These are phyloP conservation scores for Hymenoscyphus linearis DNA, from an alignment of 2,329 filamentous ascomycete genomes.

Conservation along the genomic window DNA sequence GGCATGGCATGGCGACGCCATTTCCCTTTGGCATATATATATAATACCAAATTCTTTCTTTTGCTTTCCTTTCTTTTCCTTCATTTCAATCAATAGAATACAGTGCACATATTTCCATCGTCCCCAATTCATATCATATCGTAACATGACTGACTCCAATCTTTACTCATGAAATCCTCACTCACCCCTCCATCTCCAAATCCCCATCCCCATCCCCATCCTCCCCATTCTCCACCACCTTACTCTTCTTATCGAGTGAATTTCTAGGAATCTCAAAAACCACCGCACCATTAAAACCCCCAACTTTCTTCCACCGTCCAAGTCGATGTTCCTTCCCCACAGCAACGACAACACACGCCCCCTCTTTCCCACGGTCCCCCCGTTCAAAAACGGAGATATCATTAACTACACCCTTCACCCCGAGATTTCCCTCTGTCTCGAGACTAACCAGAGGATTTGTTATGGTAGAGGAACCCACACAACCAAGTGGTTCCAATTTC, in stretches of 20 bases:
- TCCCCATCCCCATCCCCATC: not conserved
- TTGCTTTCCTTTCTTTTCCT: no score
- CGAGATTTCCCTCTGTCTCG: constrained; percentile 11
- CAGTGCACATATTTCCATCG: no score
- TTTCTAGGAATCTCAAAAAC: constrained; percentile 78
- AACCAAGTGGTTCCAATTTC: constrained; percentile 66
- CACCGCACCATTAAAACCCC: constrained; percentile 75
- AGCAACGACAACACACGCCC: constrained; percentile 78
- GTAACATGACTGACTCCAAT: no score
- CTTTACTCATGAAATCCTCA: no score
- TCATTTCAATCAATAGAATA: no score
- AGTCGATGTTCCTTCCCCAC: constrained; percentile 82
- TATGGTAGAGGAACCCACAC: constrained; percentile 41
- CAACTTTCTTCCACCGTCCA: constrained; percentile 66
- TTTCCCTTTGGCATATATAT: no score
- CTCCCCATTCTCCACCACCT: constrained; percentile 12
- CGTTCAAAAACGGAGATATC: constrained; percentile 83
- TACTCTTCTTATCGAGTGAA: constrained; percentile 23
- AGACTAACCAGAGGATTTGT: constrained; percentile 8
- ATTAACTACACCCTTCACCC: constrained; percentile 68
- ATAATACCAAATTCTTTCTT: no score
- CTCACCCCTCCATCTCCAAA: constrained; percentile 3
- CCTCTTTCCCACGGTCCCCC: constrained; percentile 69
- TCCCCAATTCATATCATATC: no score
- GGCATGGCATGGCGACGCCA: no score